Evolutionary conservation across 345 rosid genomes (phyloP).

Genomic region (Microcos paniculata): DNA sequence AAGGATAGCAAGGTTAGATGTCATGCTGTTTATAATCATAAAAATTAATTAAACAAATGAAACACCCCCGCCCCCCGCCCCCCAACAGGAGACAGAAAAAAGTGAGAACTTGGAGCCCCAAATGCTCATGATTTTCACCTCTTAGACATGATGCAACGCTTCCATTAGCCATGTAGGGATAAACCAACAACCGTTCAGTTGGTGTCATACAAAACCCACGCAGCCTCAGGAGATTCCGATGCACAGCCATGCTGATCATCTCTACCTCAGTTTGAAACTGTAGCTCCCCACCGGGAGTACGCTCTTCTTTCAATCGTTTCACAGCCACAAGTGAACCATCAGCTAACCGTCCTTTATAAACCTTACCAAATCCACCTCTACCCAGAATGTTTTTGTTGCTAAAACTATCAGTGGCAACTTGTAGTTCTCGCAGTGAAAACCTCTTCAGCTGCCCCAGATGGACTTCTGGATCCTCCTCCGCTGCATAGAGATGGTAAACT

Average conservation of each 20-base stretch:
- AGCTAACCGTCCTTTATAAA: conserved; percentile 88
- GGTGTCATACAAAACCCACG: conserved; percentile 99
- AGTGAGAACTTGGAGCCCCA: neutral
- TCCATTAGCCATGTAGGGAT: conserved; percentile 99
- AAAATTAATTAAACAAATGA: neutral
- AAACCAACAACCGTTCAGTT: conserved; percentile 85
- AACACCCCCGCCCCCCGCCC: neutral
- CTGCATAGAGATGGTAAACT: conserved; percentile 43
- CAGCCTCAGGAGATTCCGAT: conserved; percentile 84
- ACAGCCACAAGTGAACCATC: conserved; percentile 95
- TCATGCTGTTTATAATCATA: neutral
- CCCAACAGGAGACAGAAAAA: neutral
- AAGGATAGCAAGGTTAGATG: neutral
- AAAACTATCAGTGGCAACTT: conserved; percentile 92
- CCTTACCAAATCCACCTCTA: conserved; percentile 98
- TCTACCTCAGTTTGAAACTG: conserved; percentile 99
- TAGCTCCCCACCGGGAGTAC: conserved; percentile 95
- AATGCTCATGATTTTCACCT: conserved; percentile 41
- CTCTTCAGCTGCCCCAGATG: conserved; percentile 96
- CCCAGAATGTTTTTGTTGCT: conserved; percentile 93
- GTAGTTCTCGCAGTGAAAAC: conserved; percentile 89
- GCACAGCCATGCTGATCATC: conserved; percentile 99
- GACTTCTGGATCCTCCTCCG: conserved; percentile 98
- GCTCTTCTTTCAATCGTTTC: conserved; percentile 94
- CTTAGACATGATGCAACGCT: conserved; percentile 97